Evolutionary conservation across 176 grass and related monocot species (phyloP).

Genomic region (Panicum miliaceum): DNA sequence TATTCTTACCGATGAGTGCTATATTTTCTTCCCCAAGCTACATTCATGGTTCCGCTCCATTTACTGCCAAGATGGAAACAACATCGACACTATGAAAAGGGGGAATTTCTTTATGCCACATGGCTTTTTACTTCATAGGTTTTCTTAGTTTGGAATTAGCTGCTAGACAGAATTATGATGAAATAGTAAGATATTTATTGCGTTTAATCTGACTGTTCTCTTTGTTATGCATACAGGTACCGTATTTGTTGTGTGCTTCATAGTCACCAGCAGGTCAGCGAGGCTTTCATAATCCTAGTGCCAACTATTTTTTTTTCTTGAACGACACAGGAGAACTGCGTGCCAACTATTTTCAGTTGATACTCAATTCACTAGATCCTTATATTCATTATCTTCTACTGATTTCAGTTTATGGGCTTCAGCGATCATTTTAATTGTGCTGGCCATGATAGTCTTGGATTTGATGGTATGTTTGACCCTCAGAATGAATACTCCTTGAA

Average conservation of each 20-base stretch:
- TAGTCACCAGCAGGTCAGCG: constrained; percentile 80
- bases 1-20: background rate
- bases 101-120: background rate
- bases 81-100: background rate
- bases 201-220: constrained; percentile 37
- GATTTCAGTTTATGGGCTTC: constrained; percentile 92
- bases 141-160: background rate
- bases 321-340: too few species aligned
- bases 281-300: constrained; percentile 26
- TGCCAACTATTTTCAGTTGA: constrained; percentile 25
- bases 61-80: background rate
- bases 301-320: constrained; percentile 5
- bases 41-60: background rate
- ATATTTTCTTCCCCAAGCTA: background rate
- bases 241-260: constrained; percentile 84
- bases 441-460: constrained; percentile 89
- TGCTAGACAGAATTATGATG: constrained; percentile 16
- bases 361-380: constrained; percentile 36
- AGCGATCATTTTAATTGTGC: constrained; percentile 71
- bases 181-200: constrained; percentile 3
- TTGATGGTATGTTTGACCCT: constrained; percentile 75
- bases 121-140: background rate
- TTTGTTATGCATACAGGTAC: constrained; percentile 60
- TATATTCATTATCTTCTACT: constrained; percentile 38
- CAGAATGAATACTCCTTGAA: constrained; percentile 7